phyloP scores from a whole-genome alignment of 2,329 filamentous ascomycete species.

The Graphilbum ipis-grandicollis region DNA sequence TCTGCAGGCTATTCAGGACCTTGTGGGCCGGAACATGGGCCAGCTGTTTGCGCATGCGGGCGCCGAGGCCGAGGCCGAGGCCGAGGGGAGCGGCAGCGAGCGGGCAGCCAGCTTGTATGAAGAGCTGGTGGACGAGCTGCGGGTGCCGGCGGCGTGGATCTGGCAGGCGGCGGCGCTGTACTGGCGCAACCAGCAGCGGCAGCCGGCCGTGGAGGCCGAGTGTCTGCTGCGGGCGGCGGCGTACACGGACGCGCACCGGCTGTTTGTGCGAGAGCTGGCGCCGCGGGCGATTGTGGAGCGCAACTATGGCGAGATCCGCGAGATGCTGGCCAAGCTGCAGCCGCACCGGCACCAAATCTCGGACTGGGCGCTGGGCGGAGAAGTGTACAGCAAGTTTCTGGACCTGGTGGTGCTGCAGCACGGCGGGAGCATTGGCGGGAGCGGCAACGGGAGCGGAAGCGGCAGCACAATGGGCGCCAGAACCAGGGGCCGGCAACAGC shows the following conservation, averaged over 20 bases:
- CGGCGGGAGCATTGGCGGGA: slow-evolving; percentile 13
- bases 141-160: slow-evolving; percentile 62
- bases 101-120: slow-evolving; percentile 27
- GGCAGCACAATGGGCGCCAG: neutral
- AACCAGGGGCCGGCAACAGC: slow-evolving; percentile 8
- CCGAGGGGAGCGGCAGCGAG: slow-evolving; percentile 1
- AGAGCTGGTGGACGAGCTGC: slow-evolving; percentile 43
- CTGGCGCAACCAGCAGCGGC: slow-evolving; percentile 55
- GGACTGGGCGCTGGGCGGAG: slow-evolving; percentile 65
- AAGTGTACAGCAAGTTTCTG: slow-evolving; percentile 54
- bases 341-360: slow-evolving; percentile 41
- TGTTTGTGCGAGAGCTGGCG: slow-evolving; percentile 65
- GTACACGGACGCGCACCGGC: slow-evolving; percentile 66
- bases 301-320: slow-evolving; percentile 42
- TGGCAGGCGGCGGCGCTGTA: slow-evolving; percentile 76
- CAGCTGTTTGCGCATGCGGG: slow-evolving; percentile 32
- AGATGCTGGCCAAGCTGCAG: slow-evolving; percentile 55
- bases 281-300: slow-evolving; percentile 68
- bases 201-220: slow-evolving; percentile 54
- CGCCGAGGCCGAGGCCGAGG: slow-evolving; percentile 23
- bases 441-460: slow-evolving; percentile 17
- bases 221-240: slow-evolving; percentile 65
- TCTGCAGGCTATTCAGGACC: slow-evolving; percentile 50
- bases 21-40: slow-evolving; percentile 55
- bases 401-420: slow-evolving; percentile 26